Base-by-base conservation (phyloP, 2,329 filamentous ascomycete species). In the Colletotrichum scovillei region DNA sequence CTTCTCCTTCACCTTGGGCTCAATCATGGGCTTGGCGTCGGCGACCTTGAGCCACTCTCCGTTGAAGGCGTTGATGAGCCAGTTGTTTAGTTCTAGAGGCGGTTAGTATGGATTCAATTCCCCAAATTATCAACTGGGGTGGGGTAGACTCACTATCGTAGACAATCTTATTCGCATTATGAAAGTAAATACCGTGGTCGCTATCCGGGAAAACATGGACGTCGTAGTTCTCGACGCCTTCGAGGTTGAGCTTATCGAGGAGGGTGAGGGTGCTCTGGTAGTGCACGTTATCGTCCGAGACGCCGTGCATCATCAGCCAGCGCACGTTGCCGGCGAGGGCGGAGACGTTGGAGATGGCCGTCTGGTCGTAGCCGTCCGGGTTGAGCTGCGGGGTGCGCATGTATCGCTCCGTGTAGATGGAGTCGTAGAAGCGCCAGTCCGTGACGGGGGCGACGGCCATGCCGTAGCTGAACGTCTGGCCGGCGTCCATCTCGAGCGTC, bases 381-480 rank as follows among this genome's bases (percentile, higher is more conserved):
- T 99, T 99, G 79, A 93, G 88, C 80, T 97, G 92, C 1, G 97
- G 97, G 1, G 92, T 98, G 80, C 95, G 93, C 97, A 99, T 99
- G 84, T 98, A 99, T 46, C 97, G 92, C 84, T 98, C 95, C 0
- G 95, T 97, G 85, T 98, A 98, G 78, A 98, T 92, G 72, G 92
- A 94, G 84, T 98, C 94, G 84, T 99, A 99, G 84, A 93, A 98
- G 70, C 93, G 90, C 97, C 97, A 99, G 83, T 99, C 95, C 0
- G 96, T 98, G n/a, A 99, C 97, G 22, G 97, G 97, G 1, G 97
- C 97, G 64, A 99, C 97, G 7, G 97, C 95, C 94, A 99, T 98
- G 77, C 97, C 97, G 81, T 99, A 99, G 76, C 92, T 92, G 86
- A 98, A 99, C 0, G 95, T 98, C 79, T 91, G 82, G 5, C 97